Conservation (phyloP, 2,329 filamentous ascomycete genomes). For the Pestalotiopsis sp. region DNA sequence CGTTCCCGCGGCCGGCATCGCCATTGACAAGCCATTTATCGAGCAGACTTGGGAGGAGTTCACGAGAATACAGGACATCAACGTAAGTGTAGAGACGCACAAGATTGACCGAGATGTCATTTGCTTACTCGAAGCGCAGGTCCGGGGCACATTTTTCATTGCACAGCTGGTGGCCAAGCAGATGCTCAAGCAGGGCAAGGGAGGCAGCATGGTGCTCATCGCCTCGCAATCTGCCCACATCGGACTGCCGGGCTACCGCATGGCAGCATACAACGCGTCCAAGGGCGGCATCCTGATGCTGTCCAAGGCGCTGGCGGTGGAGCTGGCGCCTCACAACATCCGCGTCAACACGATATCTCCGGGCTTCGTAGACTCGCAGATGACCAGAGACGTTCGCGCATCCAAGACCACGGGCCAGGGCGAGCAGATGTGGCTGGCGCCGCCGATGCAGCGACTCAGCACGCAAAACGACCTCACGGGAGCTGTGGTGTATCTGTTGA, state of each 20-base stretch:
- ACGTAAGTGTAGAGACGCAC: slow-evolving; percentile 30
- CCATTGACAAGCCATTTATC: slow-evolving; percentile 29
- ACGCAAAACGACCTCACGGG: slow-evolving; percentile 43
- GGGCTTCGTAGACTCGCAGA: slow-evolving; percentile 38
- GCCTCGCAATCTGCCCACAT: slow-evolving; percentile 39
- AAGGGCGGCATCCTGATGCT: slow-evolving; percentile 44
- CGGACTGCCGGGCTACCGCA: slow-evolving; percentile 35
- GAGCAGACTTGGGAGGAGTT: slow-evolving; percentile 18
- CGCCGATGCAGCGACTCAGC: slow-evolving; percentile 40
- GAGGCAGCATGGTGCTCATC: slow-evolving; percentile 41
- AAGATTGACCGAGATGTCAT: not conserved
- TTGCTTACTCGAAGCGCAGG: slow-evolving; percentile 22
- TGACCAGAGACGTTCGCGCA: slow-evolving; percentile 32
- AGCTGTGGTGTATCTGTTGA: slow-evolving; percentile 43
- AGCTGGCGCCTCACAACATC: slow-evolving; percentile 37
- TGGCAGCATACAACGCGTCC: slow-evolving; percentile 44
- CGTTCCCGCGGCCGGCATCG: slow-evolving; percentile 29
- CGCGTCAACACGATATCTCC: slow-evolving; percentile 41
- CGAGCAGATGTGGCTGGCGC: slow-evolving; percentile 38
- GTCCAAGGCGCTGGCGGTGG: slow-evolving; percentile 38
- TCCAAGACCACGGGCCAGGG: slow-evolving; percentile 33
- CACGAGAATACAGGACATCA: slow-evolving; percentile 39
- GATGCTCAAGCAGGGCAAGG: slow-evolving; percentile 38
- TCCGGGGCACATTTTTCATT: slow-evolving; percentile 42
- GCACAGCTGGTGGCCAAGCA: slow-evolving; percentile 40